These are phyloP conservation scores for Nephelium lappaceum DNA, from an alignment of 345 rosid genomes.

Conservation along the genomic window DNA sequence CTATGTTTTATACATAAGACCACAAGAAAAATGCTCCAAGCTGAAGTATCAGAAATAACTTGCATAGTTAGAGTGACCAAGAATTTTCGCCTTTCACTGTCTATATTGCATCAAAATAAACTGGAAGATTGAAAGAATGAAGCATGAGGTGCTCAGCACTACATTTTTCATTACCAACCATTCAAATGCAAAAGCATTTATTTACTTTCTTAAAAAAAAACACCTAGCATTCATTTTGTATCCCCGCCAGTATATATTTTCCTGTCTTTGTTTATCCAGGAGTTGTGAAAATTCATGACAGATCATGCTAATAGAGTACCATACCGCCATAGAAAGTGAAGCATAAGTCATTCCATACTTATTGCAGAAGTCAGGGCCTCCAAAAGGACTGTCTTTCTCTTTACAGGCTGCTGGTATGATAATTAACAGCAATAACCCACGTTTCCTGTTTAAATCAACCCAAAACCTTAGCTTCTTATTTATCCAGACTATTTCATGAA, in stretches of 20 bases:
- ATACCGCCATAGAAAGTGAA: constrained; percentile 54
- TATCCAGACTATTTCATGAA: neutral
- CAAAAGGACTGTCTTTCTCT: constrained; percentile 46
- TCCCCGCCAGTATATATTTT: neutral
- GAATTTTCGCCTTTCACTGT: too few species aligned
- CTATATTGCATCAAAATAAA: too few species aligned
- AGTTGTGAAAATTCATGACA: too few species aligned
- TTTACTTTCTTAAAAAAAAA: too few species aligned
- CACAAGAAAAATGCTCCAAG: constrained; percentile 42
- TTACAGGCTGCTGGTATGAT: constrained; percentile 45
- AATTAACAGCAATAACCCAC: constrained; percentile 42
- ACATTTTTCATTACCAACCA: too few species aligned
- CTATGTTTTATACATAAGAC: constrained; percentile 42
- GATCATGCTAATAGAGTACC: neutral
- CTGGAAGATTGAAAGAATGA: too few species aligned
- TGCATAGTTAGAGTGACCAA: neutral
- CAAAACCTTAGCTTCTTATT: neutral
- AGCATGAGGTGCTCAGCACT: too few species aligned
- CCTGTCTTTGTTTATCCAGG: neutral
- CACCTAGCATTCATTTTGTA: neutral
- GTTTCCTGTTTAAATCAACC: constrained; percentile 33
- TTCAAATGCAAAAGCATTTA: too few species aligned
- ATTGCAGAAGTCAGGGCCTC: constrained; percentile 28
- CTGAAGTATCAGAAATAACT: constrained; percentile 23
- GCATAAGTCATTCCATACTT: constrained; percentile 38